Conservation (phyloP, 495 filamentous ascomycete genomes). For the Xylaria flabelliformis region DNA sequence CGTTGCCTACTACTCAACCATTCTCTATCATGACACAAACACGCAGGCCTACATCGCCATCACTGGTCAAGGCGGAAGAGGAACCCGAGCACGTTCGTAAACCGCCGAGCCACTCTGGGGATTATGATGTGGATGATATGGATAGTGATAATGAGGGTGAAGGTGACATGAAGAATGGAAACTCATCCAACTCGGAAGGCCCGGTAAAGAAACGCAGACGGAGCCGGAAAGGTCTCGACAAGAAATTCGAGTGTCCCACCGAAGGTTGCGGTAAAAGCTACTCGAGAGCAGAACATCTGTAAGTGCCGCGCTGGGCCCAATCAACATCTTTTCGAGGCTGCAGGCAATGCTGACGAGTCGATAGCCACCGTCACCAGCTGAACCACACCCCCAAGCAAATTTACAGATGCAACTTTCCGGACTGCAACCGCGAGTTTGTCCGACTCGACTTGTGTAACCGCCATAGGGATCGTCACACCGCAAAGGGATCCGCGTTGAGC, state of each 20-base stretch:
- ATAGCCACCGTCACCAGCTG: constrained; percentile 83
- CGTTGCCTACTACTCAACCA: constrained; percentile 43
- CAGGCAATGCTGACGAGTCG: constrained; percentile 30
- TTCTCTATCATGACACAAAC: constrained; percentile 50
- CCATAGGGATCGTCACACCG: constrained; percentile 95
- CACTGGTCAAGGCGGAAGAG: constrained; percentile 51
- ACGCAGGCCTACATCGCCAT: constrained; percentile 50
- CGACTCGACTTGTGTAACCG: constrained; percentile 92
- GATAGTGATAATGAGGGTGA: constrained; percentile 35
- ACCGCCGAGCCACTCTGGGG: constrained; percentile 53
- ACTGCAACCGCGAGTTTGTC: constrained; percentile 90
- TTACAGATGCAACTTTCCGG: constrained; percentile 91
- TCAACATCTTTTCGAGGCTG: not conserved
- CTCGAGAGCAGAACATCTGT: constrained; percentile 94
- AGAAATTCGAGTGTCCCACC: constrained; percentile 91
- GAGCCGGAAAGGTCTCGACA: constrained; percentile 87
- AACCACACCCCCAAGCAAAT: constrained; percentile 98
- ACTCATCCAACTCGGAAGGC: constrained; percentile 62
- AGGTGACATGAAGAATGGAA: constrained; percentile 49
- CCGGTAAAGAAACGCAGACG: constrained; percentile 74
- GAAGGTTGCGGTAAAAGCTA: constrained; percentile 95
- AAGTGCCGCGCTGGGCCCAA: constrained; percentile 35
- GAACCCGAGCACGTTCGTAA: constrained; percentile 51
- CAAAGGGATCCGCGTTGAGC: constrained; percentile 90
- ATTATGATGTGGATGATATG: constrained; percentile 44